Conservation (phyloP, 257 asterid species). For the Eucommia ulmoides region DNA sequence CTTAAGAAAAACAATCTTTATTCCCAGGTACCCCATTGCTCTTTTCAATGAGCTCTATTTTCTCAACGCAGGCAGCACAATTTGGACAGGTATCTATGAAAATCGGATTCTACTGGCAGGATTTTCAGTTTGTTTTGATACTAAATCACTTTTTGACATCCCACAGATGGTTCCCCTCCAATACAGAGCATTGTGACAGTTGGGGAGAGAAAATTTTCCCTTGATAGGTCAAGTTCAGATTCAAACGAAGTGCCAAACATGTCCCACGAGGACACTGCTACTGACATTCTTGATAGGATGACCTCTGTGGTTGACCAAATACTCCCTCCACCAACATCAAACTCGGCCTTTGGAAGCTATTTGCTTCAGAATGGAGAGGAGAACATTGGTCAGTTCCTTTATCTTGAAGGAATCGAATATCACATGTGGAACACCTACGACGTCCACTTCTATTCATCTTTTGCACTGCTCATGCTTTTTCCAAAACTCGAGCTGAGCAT, state of each 20-base stretch:
- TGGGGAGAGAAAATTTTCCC: slow-evolving; percentile 47
- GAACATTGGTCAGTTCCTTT: slow-evolving; percentile 85
- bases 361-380: slow-evolving; percentile 73
- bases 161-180: slow-evolving; percentile 76
- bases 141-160: not conserved
- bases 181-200: slow-evolving; percentile 41
- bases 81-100: slow-evolving; percentile 73
- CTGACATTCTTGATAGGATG: slow-evolving; percentile 71
- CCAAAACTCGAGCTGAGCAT: slow-evolving; percentile 89
- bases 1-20: not conserved
- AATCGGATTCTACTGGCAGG: not conserved
- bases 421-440: slow-evolving; percentile 92
- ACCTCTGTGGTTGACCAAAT: slow-evolving; percentile 45
- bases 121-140: slow-evolving; percentile 5
- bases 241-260: slow-evolving; percentile 8
- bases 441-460: slow-evolving; percentile 89
- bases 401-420: slow-evolving; percentile 92
- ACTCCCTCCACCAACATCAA: slow-evolving; percentile 41
- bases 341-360: slow-evolving; percentile 63
- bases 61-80: slow-evolving; percentile 88
- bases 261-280: slow-evolving; percentile 47
- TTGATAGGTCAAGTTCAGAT: slow-evolving; percentile 31
- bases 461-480: slow-evolving; percentile 56
- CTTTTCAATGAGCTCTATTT: slow-evolving; percentile 95
- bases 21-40: slow-evolving; percentile 74